These are phyloP conservation scores for Boletus barrowsii DNA, from an alignment of 768 basidiomycete genomes.

Conservation along the genomic window DNA sequence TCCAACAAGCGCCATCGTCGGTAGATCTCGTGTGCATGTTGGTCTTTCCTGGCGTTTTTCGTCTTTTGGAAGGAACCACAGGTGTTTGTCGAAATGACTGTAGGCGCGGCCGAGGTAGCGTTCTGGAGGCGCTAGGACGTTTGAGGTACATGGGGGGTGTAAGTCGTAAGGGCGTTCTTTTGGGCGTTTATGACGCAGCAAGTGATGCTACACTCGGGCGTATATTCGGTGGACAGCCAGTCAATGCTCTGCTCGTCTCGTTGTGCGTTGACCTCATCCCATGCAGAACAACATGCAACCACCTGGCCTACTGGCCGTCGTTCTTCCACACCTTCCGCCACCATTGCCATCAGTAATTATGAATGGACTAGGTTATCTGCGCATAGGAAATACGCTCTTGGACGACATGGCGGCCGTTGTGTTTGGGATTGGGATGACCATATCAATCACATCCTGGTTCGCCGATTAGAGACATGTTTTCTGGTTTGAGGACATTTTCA, in stretches of 20 bases:
- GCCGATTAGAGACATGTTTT: conserved; percentile 10
- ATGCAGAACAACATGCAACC: conserved; percentile 56
- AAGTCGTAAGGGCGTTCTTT: conserved; percentile 72
- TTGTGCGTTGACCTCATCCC: conserved; percentile 1
- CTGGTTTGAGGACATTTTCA: not conserved
- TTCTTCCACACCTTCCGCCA: conserved; percentile 63
- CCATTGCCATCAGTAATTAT: conserved; percentile 61
- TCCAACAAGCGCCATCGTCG: no score
- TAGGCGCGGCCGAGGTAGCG: no score
- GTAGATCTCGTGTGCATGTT: conserved; percentile 58
- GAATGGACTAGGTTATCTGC: conserved; percentile 62
- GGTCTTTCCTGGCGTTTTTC: conserved; percentile 45
- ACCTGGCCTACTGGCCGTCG: conserved; percentile 56
- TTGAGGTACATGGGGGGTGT: conserved; percentile 47
- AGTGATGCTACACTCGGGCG: conserved; percentile 68
- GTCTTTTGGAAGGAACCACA: no score
- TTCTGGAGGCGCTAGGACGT: conserved; percentile 12
- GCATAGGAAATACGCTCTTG: conserved; percentile 62
- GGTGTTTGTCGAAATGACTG: no score
- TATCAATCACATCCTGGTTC: conserved; percentile 54
- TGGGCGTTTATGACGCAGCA: conserved; percentile 78
- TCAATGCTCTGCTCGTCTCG: conserved; percentile 3
- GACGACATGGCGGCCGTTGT: conserved; percentile 70
- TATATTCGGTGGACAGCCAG: conserved; percentile 70
- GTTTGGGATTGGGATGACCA: conserved; percentile 67